Evolutionary conservation across 1,284 basidiomycete genomes (phyloP), one percentile per base, ranked within the genome.

Genomic region (Volvariella surrecta): DNA sequence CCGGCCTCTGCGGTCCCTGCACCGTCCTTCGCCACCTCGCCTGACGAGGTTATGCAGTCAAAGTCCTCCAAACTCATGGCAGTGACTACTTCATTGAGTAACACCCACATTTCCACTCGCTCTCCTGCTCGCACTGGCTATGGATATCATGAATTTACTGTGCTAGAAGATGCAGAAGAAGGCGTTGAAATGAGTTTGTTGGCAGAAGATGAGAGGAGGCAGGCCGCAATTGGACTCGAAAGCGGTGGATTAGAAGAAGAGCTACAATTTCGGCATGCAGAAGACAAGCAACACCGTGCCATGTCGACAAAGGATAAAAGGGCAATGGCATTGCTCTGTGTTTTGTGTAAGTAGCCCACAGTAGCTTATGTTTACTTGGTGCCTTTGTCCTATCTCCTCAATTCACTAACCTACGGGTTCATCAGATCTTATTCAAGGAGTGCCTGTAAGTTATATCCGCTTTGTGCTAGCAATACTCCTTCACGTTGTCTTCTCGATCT

Each of bases 351-450:
- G 91, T 71, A 18, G 28, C 18, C 15, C 37, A 43, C n/a, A 6
- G 39, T 16, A 46, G 19, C 31, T 43, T 43, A 8, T 46, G 16
- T 47, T 6, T 28, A 6, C 6, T 28, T 11, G 24, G n/a, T n/a
- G n/a, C n/a, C 40, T 20, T 43, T 45, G 32, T 45, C n/a, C 40
- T 37, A 17, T 42, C 16, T 47, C 34, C 24, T 6, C 24, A 28
- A 6, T 6, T 11, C 6, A 48, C 24, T 45, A 15, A 35, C 6
- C 6, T 35, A 7, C n/a, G 34, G 6, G 7, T 21, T 32, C 42
- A 17, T 59, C 48, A 90, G 86, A 92, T 63, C 71, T 94, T 34
- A 82, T 99, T 28, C 95, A 99, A 68, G 95, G 95, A 46, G 84
- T 99, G 51, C 96, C 95, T 34, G 89, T 99, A 59, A 75, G 93